Percentiles rank a stretch among this genome's conserved stretches.
Evolutionary conservation across 1,139 yeast species (phyloP).

Genomic region (Tardiomyces depauwii): DNA sequence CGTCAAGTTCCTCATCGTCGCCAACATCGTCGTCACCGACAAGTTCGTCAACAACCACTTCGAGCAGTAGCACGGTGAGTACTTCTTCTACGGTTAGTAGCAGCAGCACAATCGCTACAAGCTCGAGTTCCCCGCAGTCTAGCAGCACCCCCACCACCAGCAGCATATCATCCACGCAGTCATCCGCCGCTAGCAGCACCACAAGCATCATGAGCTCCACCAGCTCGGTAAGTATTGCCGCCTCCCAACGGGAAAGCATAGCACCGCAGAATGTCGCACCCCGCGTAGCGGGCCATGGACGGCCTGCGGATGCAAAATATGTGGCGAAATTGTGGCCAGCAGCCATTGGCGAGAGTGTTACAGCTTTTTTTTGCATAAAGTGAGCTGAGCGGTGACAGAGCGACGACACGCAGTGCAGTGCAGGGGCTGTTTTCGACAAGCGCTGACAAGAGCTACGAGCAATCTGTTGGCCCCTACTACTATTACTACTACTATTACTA

Average conservation of each 20-base stretch:
- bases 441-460: too few species aligned
- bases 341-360: too few species aligned
- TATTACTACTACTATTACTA: background rate
- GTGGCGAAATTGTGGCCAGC: too few species aligned
- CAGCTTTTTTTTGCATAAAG: too few species aligned
- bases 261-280: constrained; percentile 1
- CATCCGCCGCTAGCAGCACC: constrained; percentile 4
- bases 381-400: too few species aligned
- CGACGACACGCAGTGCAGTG: too few species aligned
- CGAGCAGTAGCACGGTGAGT: constrained; percentile 1
- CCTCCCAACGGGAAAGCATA: background rate
- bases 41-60: background rate
- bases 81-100: background rate
- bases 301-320: constrained; percentile 1
- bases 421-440: too few species aligned
- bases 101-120: constrained; percentile 17
- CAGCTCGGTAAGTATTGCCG: constrained; percentile 1
- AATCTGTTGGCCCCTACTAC: constrained; percentile 3
- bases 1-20: background rate
- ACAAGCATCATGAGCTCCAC: constrained; percentile 5
- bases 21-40: constrained; percentile 1
- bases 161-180: constrained; percentile 3
- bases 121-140: constrained; percentile 5
- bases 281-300: constrained; percentile 3
- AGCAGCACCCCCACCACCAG: constrained; percentile 4